Base-by-base conservation (phyloP, 345 rosid genomes). In the Chamaenerion angustifolium region DNA sequence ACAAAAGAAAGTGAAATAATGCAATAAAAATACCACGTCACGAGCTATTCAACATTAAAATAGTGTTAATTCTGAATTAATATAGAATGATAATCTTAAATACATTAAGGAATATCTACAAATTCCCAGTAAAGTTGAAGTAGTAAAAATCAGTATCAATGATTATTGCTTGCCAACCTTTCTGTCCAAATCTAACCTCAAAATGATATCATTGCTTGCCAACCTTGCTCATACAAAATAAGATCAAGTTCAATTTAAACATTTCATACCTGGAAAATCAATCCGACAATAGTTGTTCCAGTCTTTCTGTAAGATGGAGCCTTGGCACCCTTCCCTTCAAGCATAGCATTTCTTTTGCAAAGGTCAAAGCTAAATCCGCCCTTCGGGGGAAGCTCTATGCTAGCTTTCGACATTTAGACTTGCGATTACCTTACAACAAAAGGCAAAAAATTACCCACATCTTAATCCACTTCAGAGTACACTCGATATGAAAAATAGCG, bases 241-340 rank as follows among this genome's bases (percentile, higher is more conserved):
- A 21, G 25, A 21, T 21, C 25, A 21, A 21, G 2, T 2, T 21
- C 25, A 8, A 8, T 11, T 43, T 14, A 43, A 43, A 43, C 15
- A 43, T 43, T 43, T 11, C 45, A 11, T 51, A 89, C 97, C 90
- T 60, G 64, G 62, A 77, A 86, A 55, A 79, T 68, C 51, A 89
- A 61, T 21, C 95, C 95, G 60, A 89, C 97, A 54, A 89, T 89
- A 35, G 97, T 89, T 25, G 97, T 89, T 48, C 97, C 97, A 0
- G 97, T 89, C 74, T 86, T 89, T 11, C 83, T 66, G 31, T 31
- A 85, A 8, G 85, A 72, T 0, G 97, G 95, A 18, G 72, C 75
- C 23, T 68, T 77, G 31, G 56, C 68, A 50, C 95, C 94, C 57
- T 81, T 81, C 46, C 74, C 70, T 11, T 57, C 51, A 45, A 89